Evolutionary conservation across 108 stramenopile genomes (phyloP), one percentile per base, ranked within the genome.

Genomic region (Asterionellopsis glacialis): DNA sequence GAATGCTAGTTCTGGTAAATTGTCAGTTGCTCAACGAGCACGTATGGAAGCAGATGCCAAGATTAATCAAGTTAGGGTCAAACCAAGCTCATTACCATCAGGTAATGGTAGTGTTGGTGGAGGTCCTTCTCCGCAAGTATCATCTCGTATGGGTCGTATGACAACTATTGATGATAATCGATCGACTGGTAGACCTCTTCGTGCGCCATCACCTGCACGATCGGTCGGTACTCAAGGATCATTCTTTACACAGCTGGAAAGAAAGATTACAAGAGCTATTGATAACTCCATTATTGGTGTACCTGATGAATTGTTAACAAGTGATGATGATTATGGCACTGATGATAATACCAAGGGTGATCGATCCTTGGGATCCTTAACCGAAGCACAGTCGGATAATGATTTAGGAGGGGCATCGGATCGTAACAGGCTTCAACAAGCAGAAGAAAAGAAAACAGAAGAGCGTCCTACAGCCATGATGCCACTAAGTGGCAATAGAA

Each of bases 11-110:
- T 19, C 47, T 48, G 47, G 41, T 18, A 82, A 74, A 48, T 45
- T 87, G 45, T 82, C 81, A 50, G 73, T 88, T 0, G 90, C 90
- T 10, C 87, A 91, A 64, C 62, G 74, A 48, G 81, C 85, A 4
- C 65, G 90, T 48, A 33, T 86, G 6, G 84, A 81, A 49, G 90
- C 87, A 0, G 83, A 91, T 22, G 63, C 63, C 15, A 33, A 74
- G 16, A 19, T 24, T 25, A 24, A 21, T 19, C 19, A 15, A 15
- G 15, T 15, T 3, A 1, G 23, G 4, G 21, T 25, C 9, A 53
- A 25, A 53, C 24, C 52, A 11, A 72, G 65, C 51, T 57, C 59
- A 18, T 19, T 19, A 9, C 16, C 47, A 21, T 19, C 47, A 41
- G 39, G 56, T 25, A 52, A 41, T 42, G 16, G 24, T 26, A 55